These are phyloP conservation scores for Diaporthe capsici DNA, from an alignment of 2,329 filamentous ascomycete species.

Conservation along the genomic window DNA sequence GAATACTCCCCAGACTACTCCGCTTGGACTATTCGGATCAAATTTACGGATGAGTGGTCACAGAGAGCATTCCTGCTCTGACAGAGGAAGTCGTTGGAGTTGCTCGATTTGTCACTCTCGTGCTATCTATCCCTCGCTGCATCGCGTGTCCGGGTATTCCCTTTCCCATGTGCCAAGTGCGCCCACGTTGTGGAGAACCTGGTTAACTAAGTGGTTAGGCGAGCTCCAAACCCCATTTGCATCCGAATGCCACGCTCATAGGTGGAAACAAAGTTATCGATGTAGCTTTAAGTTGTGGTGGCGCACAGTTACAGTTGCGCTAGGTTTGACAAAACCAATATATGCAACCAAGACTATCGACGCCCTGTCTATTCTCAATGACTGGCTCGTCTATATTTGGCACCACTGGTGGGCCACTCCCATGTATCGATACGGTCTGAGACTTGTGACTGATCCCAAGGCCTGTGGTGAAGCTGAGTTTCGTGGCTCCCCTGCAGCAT, in stretches of 20 bases:
- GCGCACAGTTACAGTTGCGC: neutral
- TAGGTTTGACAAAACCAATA: neutral
- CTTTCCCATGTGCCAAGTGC: constrained; percentile 1
- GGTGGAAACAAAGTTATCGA: neutral
- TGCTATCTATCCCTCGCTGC: neutral
- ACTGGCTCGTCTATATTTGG: neutral
- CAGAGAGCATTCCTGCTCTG: neutral
- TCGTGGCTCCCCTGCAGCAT: neutral
- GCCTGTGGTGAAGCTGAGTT: neutral
- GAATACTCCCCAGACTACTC: too few species aligned
- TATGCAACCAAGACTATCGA: neutral
- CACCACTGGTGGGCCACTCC: neutral
- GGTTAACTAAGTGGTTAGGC: neutral
- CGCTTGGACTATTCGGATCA: too few species aligned
- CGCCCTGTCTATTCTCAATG: neutral
- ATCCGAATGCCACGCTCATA: neutral
- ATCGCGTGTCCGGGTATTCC: neutral
- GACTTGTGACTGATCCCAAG: neutral
- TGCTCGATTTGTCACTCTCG: neutral
- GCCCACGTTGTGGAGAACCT: neutral
- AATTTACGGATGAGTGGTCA: neutral
- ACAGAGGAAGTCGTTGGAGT: neutral
- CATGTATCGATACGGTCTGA: neutral
- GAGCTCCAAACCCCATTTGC: neutral
- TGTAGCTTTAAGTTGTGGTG: neutral